Evolutionary conservation across 1,139 yeast genomes (phyloP), one percentile per base, ranked within the genome.

Genomic region (Kodamaea anthophila): DNA sequence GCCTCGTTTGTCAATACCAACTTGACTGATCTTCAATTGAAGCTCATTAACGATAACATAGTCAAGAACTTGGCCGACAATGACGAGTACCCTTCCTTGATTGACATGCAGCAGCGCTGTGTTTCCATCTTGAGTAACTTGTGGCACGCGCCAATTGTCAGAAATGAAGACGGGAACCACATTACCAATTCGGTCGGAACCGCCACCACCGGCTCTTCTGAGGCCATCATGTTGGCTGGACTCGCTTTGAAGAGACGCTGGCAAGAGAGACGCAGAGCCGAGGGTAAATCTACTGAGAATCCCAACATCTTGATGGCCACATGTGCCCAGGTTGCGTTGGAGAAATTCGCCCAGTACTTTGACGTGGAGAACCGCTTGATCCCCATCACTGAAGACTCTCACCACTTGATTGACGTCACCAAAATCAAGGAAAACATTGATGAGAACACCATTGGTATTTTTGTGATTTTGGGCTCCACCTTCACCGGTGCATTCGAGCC

Each of bases 251-350:
- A 87, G 66, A 82, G 86, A 47, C 69, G 71, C 39, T 87, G 96
- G 96, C 93, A 83, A 53, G 74, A 65, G 24, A 70, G 63, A 42
- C 74, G 78, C 46, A 66, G 58, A 47, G 76, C 65, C 4, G 63
- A 63, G 16, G 88, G 88, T 6, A 73, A 74, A 42, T 67, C 80
- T 23, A 60, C 56, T 30, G 72, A 61, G 24, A 73, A 72, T 37
- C 96, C 96, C 36, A 87, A 87, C 56, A 84, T 87, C 46, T 61
- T 87, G 40, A 86, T 87, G 96, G 94, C 96, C n/a, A 67, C 91
- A 22, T 85, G 91, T 56, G 94, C 93, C 29, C 96, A 87, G 57
- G 96, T 87, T 28, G 96, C 96, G 0, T 66, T 87, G 48, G 96
- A 87, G 59, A 87, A 87, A 60, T 87, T 87, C 61, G 96, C 96